phyloP scores from a whole-genome alignment of 2,329 filamentous ascomycete genomes.

The Emydomyces testavorans region DNA sequence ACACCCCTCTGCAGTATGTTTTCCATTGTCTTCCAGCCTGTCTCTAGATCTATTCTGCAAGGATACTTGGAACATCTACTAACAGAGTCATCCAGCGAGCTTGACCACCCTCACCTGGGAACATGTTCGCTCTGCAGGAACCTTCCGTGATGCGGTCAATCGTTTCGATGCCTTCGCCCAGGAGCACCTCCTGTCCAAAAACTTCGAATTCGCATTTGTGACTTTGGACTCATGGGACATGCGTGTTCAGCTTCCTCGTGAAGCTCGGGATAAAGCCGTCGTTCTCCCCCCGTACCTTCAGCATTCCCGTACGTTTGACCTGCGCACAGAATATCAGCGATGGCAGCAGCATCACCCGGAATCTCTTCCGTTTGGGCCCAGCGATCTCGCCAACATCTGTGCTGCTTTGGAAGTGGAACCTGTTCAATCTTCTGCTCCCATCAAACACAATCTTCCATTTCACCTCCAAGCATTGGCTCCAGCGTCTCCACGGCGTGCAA shows the following conservation, averaged over 20 bases:
- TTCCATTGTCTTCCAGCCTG: slow-evolving; percentile 14
- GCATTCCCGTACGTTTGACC: slow-evolving; percentile 92
- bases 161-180: slow-evolving; percentile 88
- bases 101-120: slow-evolving; percentile 98
- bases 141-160: slow-evolving; percentile 92
- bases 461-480: slow-evolving; percentile 92
- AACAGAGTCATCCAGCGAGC: slow-evolving; percentile 53
- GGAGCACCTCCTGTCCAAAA: slow-evolving; percentile 80
- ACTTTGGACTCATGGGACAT: slow-evolving; percentile 98
- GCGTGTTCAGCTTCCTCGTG: slow-evolving; percentile 89
- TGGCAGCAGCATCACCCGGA: slow-evolving; percentile 99
- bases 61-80: slow-evolving; percentile 11
- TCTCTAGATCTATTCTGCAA: slow-evolving; percentile 8
- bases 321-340: slow-evolving; percentile 92
- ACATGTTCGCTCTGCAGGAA: slow-evolving; percentile 92
- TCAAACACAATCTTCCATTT: slow-evolving; percentile 97
- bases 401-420: slow-evolving; percentile 96
- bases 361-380: slow-evolving; percentile 90
- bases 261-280: slow-evolving; percentile 95
- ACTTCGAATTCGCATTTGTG: slow-evolving; percentile 94
- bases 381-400: slow-evolving; percentile 93
- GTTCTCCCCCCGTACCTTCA: slow-evolving; percentile 93
- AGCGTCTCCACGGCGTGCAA: slow-evolving; percentile 85
- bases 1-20: slow-evolving; percentile 96
- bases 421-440: slow-evolving; percentile 90